Base-by-base conservation (phyloP, 2,329 filamentous ascomycete species). In the Monosporascus sp. region DNA sequence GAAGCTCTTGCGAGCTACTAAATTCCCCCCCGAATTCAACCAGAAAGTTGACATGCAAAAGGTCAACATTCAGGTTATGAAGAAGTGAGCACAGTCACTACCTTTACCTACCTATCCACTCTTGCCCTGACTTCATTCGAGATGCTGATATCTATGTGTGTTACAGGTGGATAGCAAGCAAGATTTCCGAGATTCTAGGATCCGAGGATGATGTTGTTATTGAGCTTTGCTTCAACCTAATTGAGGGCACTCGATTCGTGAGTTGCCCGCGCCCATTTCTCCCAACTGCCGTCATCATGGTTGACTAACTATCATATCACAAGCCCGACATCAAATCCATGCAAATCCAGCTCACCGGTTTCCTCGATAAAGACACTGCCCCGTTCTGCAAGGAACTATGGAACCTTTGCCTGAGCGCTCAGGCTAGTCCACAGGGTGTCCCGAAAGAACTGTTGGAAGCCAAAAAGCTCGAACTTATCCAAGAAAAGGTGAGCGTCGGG, bases 1-100 rank as follows among this genome's bases (percentile, higher is more conserved):
- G 60, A 96, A 95, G 77, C 82, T 96, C 65, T 77, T 97, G 53
- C 89, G 87, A 79, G 86, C 87, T 71, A 97, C 92, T 52, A 97
- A 95, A 68, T 97, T 97, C 60, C 94, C 94, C 46, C 81, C 87
- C 7, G 91, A 97, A 67, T 99, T 97, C 75, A 93, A 83, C 68
- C 86, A 89, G 69, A 97, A 97, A 77, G 94, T 99, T 60, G 92
- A 99, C 76, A 96, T 95, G 83, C 84, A 86, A 63, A 97, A 97
- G 76, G 91, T 99, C 72, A 97, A 99, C 69, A 79, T 96, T 49
- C 90, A 96, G 71, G 89, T 99, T 52, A 96, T 99, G 85, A 97
- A 97, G 80, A 96, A 94, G 89, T 95, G 69, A 67, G 86, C 74
- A 56, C 50, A 48, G 49, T 50, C n/a, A 45, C 25, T 38, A 43